These are phyloP conservation scores for Heterobasidion occidentale DNA, from an alignment of 1,284 basidiomycete genomes.

Conservation along the genomic window DNA sequence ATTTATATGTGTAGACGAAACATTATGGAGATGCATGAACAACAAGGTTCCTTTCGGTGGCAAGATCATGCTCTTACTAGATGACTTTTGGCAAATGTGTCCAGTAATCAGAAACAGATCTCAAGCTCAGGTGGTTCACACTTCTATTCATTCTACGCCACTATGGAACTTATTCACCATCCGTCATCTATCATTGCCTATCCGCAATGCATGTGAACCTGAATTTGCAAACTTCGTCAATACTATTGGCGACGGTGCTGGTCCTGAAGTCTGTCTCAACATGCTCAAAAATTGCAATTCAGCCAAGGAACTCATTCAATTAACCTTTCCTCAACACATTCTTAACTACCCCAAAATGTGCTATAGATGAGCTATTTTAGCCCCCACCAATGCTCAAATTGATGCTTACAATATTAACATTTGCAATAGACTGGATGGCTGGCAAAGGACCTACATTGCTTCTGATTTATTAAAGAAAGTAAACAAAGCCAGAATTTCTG, in stretches of 20 bases:
- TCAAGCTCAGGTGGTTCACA: slow-evolving; percentile 20
- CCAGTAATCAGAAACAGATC: slow-evolving; percentile 25
- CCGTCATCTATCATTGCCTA: slow-evolving; percentile 21
- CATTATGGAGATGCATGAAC: slow-evolving; percentile 6
- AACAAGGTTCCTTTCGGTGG: slow-evolving; percentile 25
- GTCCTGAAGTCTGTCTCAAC: slow-evolving; percentile 18
- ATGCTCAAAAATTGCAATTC: slow-evolving; percentile 8
- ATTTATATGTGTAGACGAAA: slow-evolving; percentile 23
- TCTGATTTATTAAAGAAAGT: slow-evolving; percentile 23
- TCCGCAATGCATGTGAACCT: slow-evolving; percentile 28
- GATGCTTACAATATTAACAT: slow-evolving; percentile 27
- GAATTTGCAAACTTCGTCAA: slow-evolving; percentile 29
- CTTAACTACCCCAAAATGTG: slow-evolving; percentile 20
- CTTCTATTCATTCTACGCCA: slow-evolving; percentile 27
- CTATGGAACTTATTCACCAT: slow-evolving; percentile 24
- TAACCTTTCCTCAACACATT: slow-evolving; percentile 25
- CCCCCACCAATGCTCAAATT: slow-evolving; percentile 28
- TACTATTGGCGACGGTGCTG: slow-evolving; percentile 27
- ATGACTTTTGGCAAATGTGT: slow-evolving; percentile 32
- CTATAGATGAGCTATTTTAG: slow-evolving; percentile 25
- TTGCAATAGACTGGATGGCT: slow-evolving; percentile 14
- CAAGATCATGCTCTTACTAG: slow-evolving; percentile 26
- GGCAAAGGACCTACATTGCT: slow-evolving; percentile 17
- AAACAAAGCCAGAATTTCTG: slow-evolving; percentile 13
- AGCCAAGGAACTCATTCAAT: slow-evolving; percentile 23